phyloP scores from a whole-genome alignment of 1,284 basidiomycete genomes.

The Ceratobasidium sp. region DNA sequence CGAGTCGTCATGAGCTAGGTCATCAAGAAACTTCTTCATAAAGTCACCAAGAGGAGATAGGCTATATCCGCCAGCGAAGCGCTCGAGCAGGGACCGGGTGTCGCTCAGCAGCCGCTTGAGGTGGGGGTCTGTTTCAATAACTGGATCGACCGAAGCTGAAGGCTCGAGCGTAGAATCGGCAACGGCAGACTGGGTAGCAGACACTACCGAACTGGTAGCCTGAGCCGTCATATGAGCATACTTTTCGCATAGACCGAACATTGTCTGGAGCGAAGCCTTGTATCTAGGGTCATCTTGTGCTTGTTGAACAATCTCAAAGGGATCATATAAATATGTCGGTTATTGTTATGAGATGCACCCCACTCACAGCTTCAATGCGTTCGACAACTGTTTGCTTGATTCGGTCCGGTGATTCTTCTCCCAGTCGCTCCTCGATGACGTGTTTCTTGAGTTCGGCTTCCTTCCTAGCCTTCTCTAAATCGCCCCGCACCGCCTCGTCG shows the following conservation, averaged over 20 bases:
- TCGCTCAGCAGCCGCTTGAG: constrained; percentile 50
- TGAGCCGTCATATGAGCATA: constrained; percentile 51
- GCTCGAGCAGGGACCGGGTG: constrained; percentile 54
- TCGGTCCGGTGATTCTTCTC: constrained; percentile 47
- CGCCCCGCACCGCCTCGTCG: constrained; percentile 34
- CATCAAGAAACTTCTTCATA: constrained; percentile 46
- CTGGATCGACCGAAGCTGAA: constrained; percentile 43
- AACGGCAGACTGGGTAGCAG: constrained; percentile 31
- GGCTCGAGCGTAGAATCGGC: constrained; percentile 42
- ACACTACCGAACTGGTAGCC: constrained; percentile 41
- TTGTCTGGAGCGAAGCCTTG: constrained; percentile 52
- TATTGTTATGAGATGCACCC: neutral
- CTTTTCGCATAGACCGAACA: constrained; percentile 54
- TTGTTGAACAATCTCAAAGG: constrained; percentile 52
- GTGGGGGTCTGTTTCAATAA: constrained; percentile 49
- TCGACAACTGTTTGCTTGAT: constrained; percentile 50
- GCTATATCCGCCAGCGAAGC: constrained; percentile 53
- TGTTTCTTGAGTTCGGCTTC: constrained; percentile 45
- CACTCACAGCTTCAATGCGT: constrained; percentile 54
- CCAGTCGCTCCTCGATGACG: constrained; percentile 40
- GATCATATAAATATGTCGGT: neutral
- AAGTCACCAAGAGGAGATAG: constrained; percentile 51
- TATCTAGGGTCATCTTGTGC: constrained; percentile 54
- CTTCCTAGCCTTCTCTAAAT: constrained; percentile 37
- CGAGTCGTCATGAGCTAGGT: constrained; percentile 47